These are phyloP conservation scores for Aspergillus mulundensis DNA, from an alignment of 495 filamentous ascomycete genomes.

Conservation along the genomic window DNA sequence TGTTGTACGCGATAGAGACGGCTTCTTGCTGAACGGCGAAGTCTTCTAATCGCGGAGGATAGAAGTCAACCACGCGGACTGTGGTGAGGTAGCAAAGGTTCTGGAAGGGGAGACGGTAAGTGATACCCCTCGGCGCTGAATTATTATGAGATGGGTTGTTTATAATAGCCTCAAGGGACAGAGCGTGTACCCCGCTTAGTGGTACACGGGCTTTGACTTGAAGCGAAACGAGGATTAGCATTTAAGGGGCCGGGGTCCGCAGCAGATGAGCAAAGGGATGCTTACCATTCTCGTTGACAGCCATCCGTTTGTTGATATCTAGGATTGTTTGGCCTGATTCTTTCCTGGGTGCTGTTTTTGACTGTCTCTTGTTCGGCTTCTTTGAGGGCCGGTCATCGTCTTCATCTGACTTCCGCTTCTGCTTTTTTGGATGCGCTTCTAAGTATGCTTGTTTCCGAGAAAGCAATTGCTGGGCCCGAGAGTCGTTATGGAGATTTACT, in stretches of 20 bases:
- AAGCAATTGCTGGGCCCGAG: constrained; percentile 57
- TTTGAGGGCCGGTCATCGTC: constrained; percentile 29
- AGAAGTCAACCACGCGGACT: constrained; percentile 79
- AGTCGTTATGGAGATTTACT: constrained; percentile 39
- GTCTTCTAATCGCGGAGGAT: constrained; percentile 64
- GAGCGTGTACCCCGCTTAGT: constrained; percentile 18
- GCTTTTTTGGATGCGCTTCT: constrained; percentile 38
- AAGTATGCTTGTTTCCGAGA: constrained; percentile 59
- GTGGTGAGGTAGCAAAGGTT: constrained; percentile 64
- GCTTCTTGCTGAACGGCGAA: constrained; percentile 55
- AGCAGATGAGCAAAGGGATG: not conserved
- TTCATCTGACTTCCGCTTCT: constrained; percentile 44
- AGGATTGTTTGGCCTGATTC: constrained; percentile 33
- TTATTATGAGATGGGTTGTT: constrained; percentile 38
- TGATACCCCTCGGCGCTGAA: constrained; percentile 38
- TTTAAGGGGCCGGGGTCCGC: not conserved
- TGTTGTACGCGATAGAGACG: not conserved
- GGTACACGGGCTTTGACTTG: constrained; percentile 34
- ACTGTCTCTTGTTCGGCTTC: constrained; percentile 31
- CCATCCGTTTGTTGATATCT: constrained; percentile 33
- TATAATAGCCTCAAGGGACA: constrained; percentile 41
- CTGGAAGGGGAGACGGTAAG: constrained; percentile 60
- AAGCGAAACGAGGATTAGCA: constrained; percentile 5
- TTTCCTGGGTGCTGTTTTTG: constrained; percentile 25
- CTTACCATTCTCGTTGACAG: constrained; percentile 37